A percentile compares a stretch with the other conserved stretches of the same genome.
These are phyloP conservation scores for Pseudoscleropodium purum DNA, from an alignment of 225 moss, liverwort and hornwort species.

Conservation along the genomic window DNA sequence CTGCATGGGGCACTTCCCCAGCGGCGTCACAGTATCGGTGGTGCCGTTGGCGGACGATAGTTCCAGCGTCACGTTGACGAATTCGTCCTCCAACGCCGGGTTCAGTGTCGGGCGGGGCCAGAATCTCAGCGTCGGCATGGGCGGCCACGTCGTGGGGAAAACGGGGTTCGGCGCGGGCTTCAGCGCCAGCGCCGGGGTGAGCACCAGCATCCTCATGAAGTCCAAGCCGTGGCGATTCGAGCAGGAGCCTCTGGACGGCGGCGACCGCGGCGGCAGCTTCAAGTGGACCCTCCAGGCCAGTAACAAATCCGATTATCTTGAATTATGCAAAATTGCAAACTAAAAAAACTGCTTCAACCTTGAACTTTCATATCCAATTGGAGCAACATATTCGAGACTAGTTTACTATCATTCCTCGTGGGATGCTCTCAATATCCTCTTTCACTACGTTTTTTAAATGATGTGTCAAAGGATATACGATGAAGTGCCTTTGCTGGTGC, in stretches of 20 bases:
- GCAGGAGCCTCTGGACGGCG: neutral
- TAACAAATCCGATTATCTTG: neutral
- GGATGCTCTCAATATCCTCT: neutral
- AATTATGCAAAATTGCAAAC: neutral
- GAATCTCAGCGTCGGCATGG: neutral
- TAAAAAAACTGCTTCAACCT: neutral
- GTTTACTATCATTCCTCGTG: neutral
- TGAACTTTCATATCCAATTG: neutral
- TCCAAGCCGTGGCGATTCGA: slow-evolving; percentile 25
- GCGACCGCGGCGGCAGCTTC: slow-evolving; percentile 11
- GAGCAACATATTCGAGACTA: neutral
- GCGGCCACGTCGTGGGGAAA: neutral
- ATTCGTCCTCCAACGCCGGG: slow-evolving; percentile 5
- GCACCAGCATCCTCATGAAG: neutral
- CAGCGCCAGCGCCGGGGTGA: neutral
- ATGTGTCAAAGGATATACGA: neutral
- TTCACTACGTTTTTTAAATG: neutral
- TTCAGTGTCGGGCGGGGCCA: neutral
- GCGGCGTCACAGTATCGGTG: neutral
- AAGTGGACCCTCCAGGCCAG: slow-evolving; percentile 8
- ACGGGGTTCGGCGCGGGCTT: neutral
- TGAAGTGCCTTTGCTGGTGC: neutral
- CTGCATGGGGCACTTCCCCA: slow-evolving; percentile 17
- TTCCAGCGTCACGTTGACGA: slow-evolving; percentile 15
- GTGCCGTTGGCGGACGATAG: neutral